Evolutionary conservation across 371 early-diverging fungal genomes (phyloP), one percentile per base, ranked within the genome.

Genomic region (Thermomucor indicae-seudaticae): DNA sequence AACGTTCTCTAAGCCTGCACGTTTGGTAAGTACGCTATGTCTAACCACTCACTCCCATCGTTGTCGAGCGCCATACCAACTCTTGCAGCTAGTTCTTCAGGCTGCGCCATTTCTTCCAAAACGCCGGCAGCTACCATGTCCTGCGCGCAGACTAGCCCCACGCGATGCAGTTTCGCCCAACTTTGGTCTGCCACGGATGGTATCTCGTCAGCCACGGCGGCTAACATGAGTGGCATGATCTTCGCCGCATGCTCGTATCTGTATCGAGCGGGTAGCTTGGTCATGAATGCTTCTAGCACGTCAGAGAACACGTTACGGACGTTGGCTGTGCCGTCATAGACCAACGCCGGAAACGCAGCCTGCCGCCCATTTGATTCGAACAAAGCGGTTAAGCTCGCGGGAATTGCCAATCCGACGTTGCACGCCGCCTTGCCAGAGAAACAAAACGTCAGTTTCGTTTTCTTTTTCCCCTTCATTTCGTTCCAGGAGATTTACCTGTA

Each of bases 311-410:
- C 14, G 17, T 20, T 47, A 23, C 47, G 47, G 8, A 47, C 47
- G 14, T 23, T 19, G 12, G 35, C 19, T 1, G 47, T 22, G 11
- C 11, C 20, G 23, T 47, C 47, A n/a, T 47, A 23, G 11, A 47
- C 47, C 11, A 47, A 24, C 17, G 25, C 10, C 11, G 47, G 47
- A 24, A 47, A 47, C 14, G 20, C 22, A 3, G 47, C 32, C 35
- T 47, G 32, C 2, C 47, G 47, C 10, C 77, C 55, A 49, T 81
- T 79, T 49, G 76, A 82, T 29, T 75, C 78, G 45, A 68, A 70
- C n/a, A 53, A 43, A 17, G 40, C 41, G 19, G 48, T 51, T 10
- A 31, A 7, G 28, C 47, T 31, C 30, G 5, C 6, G n/a, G 47
- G 32, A 6, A 47, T n/a, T 31, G 47, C 47, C 6, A 34, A 20